phyloP scores from a whole-genome alignment of 208 protist genomes.

The Trypanosoma boissoni region DNA sequence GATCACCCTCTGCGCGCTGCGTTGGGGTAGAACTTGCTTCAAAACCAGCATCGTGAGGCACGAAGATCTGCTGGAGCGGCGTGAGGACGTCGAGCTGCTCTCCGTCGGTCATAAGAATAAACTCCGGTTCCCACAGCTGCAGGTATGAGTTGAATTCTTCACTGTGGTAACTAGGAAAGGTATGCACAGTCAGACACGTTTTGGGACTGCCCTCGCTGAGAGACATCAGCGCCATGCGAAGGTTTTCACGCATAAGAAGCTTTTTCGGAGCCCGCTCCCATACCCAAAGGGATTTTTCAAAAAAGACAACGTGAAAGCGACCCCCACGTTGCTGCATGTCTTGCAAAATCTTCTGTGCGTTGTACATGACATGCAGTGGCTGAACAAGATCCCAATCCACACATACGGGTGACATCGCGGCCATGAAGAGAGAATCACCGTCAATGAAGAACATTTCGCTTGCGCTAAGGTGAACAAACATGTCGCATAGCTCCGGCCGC shows the following conservation, averaged over 20 bases:
- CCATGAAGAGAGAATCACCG: constrained; percentile 87
- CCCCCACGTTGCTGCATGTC: constrained; percentile 67
- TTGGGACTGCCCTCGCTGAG: constrained; percentile 37
- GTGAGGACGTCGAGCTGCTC: constrained; percentile 74
- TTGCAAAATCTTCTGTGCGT: constrained; percentile 76
- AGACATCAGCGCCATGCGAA: constrained; percentile 43
- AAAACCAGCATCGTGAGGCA: constrained; percentile 4
- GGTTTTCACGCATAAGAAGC: constrained; percentile 75
- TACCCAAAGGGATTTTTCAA: constrained; percentile 65
- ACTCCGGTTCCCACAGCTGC: constrained; percentile 72
- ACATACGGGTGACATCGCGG: constrained; percentile 60
- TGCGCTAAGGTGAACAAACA: constrained; percentile 88
- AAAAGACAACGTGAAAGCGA: constrained; percentile 86
- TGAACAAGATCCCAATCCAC: constrained; percentile 90
- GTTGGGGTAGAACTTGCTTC: not conserved
- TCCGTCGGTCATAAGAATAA: constrained; percentile 84
- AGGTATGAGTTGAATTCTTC: constrained; percentile 61
- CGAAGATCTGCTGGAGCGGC: constrained; percentile 51
- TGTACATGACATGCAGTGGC: constrained; percentile 83
- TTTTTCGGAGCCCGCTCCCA: constrained; percentile 77
- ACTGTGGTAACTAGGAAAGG: constrained; percentile 70
- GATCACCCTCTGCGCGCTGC: constrained; percentile 17
- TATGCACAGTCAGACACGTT: constrained; percentile 40
- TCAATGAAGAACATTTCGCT: constrained; percentile 92
- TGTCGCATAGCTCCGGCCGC: constrained; percentile 84